Evolutionary conservation across 1,284 basidiomycete species (phyloP).

Genomic region (Pascua guehoae): DNA sequence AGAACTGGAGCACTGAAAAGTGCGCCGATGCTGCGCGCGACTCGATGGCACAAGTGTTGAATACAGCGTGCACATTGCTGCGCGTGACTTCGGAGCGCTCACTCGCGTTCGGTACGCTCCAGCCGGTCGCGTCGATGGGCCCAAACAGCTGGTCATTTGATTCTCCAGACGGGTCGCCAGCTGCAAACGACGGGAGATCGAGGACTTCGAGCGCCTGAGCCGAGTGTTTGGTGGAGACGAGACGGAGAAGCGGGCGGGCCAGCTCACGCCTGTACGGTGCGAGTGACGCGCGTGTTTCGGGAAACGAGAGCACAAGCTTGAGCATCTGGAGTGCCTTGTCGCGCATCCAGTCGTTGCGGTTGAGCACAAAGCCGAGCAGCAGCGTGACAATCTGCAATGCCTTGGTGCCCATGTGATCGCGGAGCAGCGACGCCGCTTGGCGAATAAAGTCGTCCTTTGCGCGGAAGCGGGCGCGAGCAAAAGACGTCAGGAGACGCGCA

Average conservation of each 20-base stretch:
- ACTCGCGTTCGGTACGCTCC: constrained; percentile 71
- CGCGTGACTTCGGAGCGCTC: constrained; percentile 63
- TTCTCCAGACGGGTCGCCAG: constrained; percentile 76
- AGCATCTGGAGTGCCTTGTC: constrained; percentile 81
- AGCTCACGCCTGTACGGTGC: constrained; percentile 76
- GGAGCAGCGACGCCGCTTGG: constrained; percentile 77
- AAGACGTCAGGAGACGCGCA: constrained; percentile 77
- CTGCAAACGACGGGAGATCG: constrained; percentile 76
- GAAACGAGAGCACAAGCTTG: constrained; percentile 80
- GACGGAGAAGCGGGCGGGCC: constrained; percentile 80
- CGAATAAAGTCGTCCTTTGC: constrained; percentile 91
- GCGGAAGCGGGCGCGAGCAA: constrained; percentile 80
- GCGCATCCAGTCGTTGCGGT: constrained; percentile 75
- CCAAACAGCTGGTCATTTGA: constrained; percentile 71
- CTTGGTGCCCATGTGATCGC: constrained; percentile 65
- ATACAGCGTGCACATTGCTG: constrained; percentile 73
- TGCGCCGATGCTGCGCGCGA: constrained; percentile 53
- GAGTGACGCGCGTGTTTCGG: constrained; percentile 70
- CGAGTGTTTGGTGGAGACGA: constrained; percentile 80
- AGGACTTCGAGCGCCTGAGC: constrained; percentile 83
- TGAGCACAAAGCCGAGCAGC: constrained; percentile 80
- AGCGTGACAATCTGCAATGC: constrained; percentile 73
- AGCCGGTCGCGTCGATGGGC: constrained; percentile 72
- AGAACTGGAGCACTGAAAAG: constrained; percentile 47
- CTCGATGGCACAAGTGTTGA: constrained; percentile 69